phyloP scores from a whole-genome alignment of 176 grass and related monocot species.

The Tillandsia leiboldiana region DNA sequence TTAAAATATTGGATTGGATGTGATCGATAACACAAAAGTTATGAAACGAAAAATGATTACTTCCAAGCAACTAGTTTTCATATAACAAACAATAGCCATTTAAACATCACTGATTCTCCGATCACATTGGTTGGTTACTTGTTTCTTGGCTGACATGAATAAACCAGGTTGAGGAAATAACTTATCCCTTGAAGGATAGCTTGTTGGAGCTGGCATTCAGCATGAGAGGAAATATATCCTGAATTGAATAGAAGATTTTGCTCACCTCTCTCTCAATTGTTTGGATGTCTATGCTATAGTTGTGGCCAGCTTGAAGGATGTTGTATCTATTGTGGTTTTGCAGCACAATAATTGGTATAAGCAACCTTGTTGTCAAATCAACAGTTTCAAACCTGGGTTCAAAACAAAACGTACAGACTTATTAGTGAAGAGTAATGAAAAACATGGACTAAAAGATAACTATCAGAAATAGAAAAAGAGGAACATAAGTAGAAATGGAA shows the following conservation, averaged over 20 bases:
- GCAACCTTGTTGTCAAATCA: slow-evolving; percentile 87
- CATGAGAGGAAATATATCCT: too few relatives aligned
- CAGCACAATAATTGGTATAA: slow-evolving; percentile 95
- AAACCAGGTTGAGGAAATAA: too few relatives aligned
- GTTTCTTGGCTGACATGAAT: too few relatives aligned
- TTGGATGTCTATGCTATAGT: slow-evolving; percentile 91
- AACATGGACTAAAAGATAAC: not conserved
- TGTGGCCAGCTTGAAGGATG: slow-evolving; percentile 88
- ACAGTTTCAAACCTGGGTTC: slow-evolving; percentile 83
- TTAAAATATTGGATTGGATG: too few relatives aligned
- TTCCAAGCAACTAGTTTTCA: too few relatives aligned
- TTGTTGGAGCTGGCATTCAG: too few relatives aligned
- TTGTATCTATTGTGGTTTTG: slow-evolving; percentile 99
- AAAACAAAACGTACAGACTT: not conserved
- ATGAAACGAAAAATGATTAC: too few relatives aligned
- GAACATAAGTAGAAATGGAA: not conserved
- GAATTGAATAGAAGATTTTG: slow-evolving; percentile 9
- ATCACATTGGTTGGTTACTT: too few relatives aligned
- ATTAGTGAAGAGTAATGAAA: not conserved
- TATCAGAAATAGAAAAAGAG: not conserved
- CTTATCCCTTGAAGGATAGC: too few relatives aligned
- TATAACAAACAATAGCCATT: too few relatives aligned
- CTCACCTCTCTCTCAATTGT: slow-evolving; percentile 90
- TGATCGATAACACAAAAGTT: too few relatives aligned
- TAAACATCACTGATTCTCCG: too few relatives aligned